Evolutionary conservation across 1,284 basidiomycete genomes (phyloP).

Genomic region (Malassezia pachydermatis): DNA sequence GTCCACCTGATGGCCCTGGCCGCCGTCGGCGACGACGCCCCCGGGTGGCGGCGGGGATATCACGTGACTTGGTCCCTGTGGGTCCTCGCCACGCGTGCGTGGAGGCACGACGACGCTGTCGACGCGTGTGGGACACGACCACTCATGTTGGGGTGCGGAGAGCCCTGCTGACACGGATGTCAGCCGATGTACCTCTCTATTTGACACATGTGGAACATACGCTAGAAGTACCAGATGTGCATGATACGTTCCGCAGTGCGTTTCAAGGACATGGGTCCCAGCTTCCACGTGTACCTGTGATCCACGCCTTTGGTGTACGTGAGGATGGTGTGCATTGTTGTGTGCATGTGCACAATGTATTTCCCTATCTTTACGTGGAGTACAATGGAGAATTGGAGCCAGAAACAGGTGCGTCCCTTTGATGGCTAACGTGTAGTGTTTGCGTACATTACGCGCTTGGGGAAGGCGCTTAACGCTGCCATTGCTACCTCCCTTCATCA

Average conservation of each 20-base stretch:
- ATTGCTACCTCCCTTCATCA: conserved; percentile 26
- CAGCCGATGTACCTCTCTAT: conserved; percentile 1
- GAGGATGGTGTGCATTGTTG: conserved; percentile 69
- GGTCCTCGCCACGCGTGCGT: not conserved
- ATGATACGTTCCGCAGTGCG: conserved; percentile 10
- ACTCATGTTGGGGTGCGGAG: not conserved
- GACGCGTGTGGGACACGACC: not conserved
- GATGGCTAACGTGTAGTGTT: conserved; percentile 53
- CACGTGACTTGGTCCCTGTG: conserved; percentile 1
- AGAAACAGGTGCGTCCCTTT: conserved; percentile 42
- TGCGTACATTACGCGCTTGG: conserved; percentile 59
- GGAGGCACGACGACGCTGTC: not conserved
- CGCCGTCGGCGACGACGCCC: no score
- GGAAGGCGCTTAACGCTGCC: conserved; percentile 58
- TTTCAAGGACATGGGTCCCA: not conserved
- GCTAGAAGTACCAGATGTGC: not conserved
- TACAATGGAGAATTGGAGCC: conserved; percentile 48
- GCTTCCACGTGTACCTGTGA: conserved; percentile 12
- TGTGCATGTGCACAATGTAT: conserved; percentile 69
- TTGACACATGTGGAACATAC: conserved; percentile 11
- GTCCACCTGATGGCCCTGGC: no score
- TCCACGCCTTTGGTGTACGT: conserved; percentile 61
- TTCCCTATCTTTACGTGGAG: conserved; percentile 55
- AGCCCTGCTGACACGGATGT: not conserved
- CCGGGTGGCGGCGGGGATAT: not conserved